A percentile compares a stretch with the other conserved stretches of the same genome.
These are phyloP conservation scores for Funneliformis geosporum DNA, from an alignment of 192 early-diverging fungal genomes.

Conservation along the genomic window DNA sequence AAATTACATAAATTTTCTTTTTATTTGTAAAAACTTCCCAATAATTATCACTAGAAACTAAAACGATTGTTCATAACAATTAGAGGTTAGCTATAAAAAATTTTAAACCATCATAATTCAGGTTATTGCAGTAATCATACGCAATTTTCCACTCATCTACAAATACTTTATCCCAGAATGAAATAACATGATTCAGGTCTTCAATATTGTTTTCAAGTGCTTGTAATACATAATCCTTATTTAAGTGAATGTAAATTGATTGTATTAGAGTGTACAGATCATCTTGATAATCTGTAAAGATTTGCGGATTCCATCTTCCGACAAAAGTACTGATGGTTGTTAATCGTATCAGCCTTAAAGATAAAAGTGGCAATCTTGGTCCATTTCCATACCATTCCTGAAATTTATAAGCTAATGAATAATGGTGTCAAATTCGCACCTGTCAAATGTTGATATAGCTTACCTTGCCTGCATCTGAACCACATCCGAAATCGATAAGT, in stretches of 20 bases:
- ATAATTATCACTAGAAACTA: too few species aligned
- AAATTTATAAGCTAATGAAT: background rate
- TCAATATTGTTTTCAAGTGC: background rate
- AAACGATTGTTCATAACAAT: too few species aligned
- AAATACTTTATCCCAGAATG: constrained; percentile 11
- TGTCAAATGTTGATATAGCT: background rate
- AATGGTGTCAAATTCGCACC: background rate
- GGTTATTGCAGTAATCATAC: background rate
- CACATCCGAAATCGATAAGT: constrained; percentile 4
- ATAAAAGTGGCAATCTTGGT: constrained; percentile 8
- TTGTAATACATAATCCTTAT: constrained; percentile 3
- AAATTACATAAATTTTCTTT: too few species aligned
- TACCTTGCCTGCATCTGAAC: constrained; percentile 3
- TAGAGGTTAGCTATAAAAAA: too few species aligned
- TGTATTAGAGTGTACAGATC: background rate
- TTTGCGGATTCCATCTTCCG: background rate
- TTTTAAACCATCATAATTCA: constrained; percentile 10
- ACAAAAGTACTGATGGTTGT: background rate
- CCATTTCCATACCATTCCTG: background rate
- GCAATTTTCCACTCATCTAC: background rate
- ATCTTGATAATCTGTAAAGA: background rate
- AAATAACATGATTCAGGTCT: background rate
- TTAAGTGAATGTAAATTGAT: constrained; percentile 5
- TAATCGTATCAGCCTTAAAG: background rate
- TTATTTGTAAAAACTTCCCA: too few species aligned